A percentile compares a stretch with the other conserved stretches of the same genome.
Evolutionary conservation across 2,329 filamentous ascomycete genomes (phyloP).

Genomic region (Fusarium acutatum): DNA sequence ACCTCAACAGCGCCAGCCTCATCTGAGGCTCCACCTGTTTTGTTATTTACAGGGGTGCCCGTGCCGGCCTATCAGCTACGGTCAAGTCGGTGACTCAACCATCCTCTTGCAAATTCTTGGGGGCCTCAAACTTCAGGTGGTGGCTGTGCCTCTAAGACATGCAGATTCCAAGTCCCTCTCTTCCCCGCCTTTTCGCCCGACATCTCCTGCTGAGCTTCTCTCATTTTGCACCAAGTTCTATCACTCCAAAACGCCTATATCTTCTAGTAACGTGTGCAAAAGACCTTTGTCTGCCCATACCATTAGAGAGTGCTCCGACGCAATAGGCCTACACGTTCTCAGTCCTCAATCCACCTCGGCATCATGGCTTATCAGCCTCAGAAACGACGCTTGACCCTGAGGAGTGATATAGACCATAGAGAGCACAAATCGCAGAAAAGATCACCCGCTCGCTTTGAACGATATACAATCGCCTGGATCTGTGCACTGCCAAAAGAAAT

Average conservation of each 20-base stretch:
- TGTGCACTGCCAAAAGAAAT: slow-evolving; percentile 12
- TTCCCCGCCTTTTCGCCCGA: background rate
- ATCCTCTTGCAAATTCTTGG: background rate
- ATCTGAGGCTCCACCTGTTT: too few relatives aligned
- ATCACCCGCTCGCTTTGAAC: background rate
- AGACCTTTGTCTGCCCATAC: fast-evolving
- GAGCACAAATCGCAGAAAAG: fast-evolving
- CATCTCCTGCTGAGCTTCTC: background rate
- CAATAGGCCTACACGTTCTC: background rate
- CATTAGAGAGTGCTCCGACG: fast-evolving
- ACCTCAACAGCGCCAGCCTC: too few relatives aligned
- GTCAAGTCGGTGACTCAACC: too few relatives aligned
- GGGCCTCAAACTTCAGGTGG: background rate
- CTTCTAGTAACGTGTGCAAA: fast-evolving
- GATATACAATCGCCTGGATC: slow-evolving; percentile 16
- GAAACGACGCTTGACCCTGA: background rate
- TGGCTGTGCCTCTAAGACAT: background rate
- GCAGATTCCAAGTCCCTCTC: background rate
- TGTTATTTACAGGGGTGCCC: background rate
- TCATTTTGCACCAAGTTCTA: background rate
- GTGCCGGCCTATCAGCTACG: background rate
- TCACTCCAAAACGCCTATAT: background rate
- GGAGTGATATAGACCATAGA: fast-evolving
- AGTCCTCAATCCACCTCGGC: too few relatives aligned
- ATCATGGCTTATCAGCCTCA: background rate